Base-by-base conservation (phyloP, 768 basidiomycete genomes). In the Krasilnikovozyma curviuscula region DNA sequence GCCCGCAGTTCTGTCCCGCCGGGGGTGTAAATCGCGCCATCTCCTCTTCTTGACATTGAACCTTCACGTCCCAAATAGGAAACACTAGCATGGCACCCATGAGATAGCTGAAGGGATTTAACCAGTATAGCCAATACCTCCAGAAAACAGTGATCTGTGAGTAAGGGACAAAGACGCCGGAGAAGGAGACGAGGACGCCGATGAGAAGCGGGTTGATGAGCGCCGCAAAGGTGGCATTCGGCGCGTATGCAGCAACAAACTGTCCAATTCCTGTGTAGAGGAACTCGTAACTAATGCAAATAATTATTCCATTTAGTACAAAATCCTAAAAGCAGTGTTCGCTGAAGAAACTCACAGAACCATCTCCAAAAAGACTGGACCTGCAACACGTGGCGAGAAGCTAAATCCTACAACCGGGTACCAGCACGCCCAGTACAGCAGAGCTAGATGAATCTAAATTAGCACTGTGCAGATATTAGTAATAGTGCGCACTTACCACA, bases 291-390 rank as follows among this genome's bases (percentile, higher is more conserved):
- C 33, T 23, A 21, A 45, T 24, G 21, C 19, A 24, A 8, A 3
- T 7, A n/a, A n/a, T n/a, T n/a, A n/a, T n/a, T n/a, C n/a, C n/a
- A n/a, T n/a, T n/a, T n/a, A n/a, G n/a, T n/a, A n/a, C 23, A 8
- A n/a, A 29, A 27, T 16, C 3, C 18, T 30, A 3, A 30, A 16
- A n/a, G 24, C 14, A n/a, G 23, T 3, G 7, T 10, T 28, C 42
- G 14, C n/a, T n/a, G n/a, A n/a, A n/a, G n/a, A n/a, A n/a, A n/a
- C n/a, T n/a, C n/a, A 28, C 0, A 61, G 46, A 1, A 58, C 56
- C 55, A 63, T 57, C 42, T 61, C 57, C 31, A 61, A 56, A 51
- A 59, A 63, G 12, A 61, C 58, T 3, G 60, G 59, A 18, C 61
- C 62, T 1, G 57, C 59, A 24, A 40, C 54, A 27, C 56, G 35